phyloP scores from a whole-genome alignment of 139 green algal species.

The Chlamydomonas sp. region DNA sequence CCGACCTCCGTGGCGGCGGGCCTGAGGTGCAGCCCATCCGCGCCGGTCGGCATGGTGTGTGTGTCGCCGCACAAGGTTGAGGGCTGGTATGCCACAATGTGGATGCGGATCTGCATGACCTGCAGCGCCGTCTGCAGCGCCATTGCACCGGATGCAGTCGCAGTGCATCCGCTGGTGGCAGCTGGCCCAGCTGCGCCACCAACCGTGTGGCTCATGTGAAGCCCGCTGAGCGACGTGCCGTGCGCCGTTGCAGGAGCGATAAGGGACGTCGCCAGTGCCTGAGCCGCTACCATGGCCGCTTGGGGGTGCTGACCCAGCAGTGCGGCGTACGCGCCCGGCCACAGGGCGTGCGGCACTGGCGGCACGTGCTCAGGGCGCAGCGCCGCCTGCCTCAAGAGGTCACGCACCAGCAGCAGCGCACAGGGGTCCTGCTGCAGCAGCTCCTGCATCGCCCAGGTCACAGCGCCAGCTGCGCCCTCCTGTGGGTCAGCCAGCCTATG shows the following conservation, averaged over 20 bases:
- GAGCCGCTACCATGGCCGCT: neutral
- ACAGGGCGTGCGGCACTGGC: conserved; percentile 8
- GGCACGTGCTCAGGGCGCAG: conserved; percentile 6
- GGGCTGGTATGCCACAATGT: conserved; percentile 2
- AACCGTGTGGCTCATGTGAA: no score
- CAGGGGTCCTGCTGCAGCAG: conserved; percentile 16
- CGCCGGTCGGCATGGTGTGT: no score
- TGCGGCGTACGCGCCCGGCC: neutral
- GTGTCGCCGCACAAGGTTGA: no score
- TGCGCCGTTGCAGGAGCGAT: neutral
- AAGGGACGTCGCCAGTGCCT: no score
- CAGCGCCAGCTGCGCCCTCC: neutral
- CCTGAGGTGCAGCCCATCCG: no score
- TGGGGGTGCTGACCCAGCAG: neutral
- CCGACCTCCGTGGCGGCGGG: no score
- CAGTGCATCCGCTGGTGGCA: no score
- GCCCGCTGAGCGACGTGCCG: neutral
- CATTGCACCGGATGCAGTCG: neutral
- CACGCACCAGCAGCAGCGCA: conserved; percentile 1
- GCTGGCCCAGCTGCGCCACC: no score
- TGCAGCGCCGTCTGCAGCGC: conserved; percentile 7
- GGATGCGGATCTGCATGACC: neutral
- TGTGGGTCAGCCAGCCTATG: neutral
- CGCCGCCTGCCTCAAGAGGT: conserved; percentile 21
- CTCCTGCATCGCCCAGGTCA: conserved; percentile 8